Percentiles rank a stretch among this genome's conserved stretches.
phyloP scores from a whole-genome alignment of 2,329 filamentous ascomycete genomes.

The Neophaeococcomyces aloes region DNA sequence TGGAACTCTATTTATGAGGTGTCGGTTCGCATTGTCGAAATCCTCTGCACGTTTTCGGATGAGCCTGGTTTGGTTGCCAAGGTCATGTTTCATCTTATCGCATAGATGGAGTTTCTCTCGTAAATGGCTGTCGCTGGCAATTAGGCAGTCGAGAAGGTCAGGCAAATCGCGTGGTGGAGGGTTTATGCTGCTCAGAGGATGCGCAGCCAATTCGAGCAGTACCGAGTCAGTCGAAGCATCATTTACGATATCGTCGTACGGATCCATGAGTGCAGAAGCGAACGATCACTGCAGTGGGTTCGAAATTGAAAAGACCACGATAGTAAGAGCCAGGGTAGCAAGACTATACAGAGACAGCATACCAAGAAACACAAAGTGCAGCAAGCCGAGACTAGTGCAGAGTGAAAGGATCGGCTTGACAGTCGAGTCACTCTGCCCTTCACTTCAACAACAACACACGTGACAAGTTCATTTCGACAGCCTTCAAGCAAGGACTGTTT shows the following conservation, averaged over 20 bases:
- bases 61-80: background rate
- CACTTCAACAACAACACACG: too few relatives aligned
- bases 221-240: background rate
- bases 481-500: too few relatives aligned
- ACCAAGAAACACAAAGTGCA: too few relatives aligned
- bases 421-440: too few relatives aligned
- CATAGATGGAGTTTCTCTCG: background rate
- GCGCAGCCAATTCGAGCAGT: background rate
- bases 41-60: background rate
- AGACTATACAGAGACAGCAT: too few relatives aligned
- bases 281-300: too few relatives aligned
- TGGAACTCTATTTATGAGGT: background rate
- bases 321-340: too few relatives aligned
- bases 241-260: background rate
- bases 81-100: background rate
- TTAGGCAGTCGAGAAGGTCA: conserved; percentile 4
- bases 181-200: conserved; percentile 3
- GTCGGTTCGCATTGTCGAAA: background rate
- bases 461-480: too few relatives aligned
- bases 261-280: too few relatives aligned
- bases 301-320: too few relatives aligned
- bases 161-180: conserved; percentile 4
- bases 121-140: conserved; percentile 1
- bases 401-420: too few relatives aligned
- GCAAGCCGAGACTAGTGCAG: too few relatives aligned